Conservation (phyloP, 805 yeast species). For the Myxozyma melibiosi region DNA sequence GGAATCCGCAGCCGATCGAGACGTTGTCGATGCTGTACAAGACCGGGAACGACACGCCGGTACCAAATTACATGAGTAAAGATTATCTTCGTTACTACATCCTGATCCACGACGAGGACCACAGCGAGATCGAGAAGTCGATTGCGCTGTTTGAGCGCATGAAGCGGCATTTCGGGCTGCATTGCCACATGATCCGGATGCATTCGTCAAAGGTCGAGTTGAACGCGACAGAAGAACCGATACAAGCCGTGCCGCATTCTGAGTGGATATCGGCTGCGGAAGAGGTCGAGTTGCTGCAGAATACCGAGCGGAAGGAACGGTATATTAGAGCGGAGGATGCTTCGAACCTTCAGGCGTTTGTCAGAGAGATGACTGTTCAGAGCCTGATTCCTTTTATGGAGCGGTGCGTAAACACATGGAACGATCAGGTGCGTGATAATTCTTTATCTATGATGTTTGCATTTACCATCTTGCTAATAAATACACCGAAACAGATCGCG, state of each 20-base stretch:
- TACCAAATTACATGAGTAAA: conserved; percentile 67
- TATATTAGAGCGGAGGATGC: conserved; percentile 42
- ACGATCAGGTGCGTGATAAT: conserved; percentile 57
- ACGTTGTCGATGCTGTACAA: conserved; percentile 56
- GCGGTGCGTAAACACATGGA: conserved; percentile 77
- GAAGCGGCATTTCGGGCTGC: conserved; percentile 45
- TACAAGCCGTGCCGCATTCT: conserved; percentile 39
- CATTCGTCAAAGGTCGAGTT: conserved; percentile 14
- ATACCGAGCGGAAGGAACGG: conserved; percentile 22
- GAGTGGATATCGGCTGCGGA: conserved; percentile 50
- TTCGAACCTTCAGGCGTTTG: conserved; percentile 44
- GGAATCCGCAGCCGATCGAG: conserved; percentile 61
- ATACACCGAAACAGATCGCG: no score
- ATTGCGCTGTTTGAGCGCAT: conserved; percentile 46
- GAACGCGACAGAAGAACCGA: conserved; percentile 22
- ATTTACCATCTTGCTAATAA: no score
- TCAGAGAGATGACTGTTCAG: conserved; percentile 54
- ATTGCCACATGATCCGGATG: conserved; percentile 39
- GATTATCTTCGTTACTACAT: conserved; percentile 61
- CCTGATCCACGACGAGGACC: conserved; percentile 52
- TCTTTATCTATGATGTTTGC: neutral
- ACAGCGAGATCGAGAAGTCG: conserved; percentile 50
- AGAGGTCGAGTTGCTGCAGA: conserved; percentile 42
- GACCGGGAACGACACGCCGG: conserved; percentile 44
- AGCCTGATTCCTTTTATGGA: conserved; percentile 82